phyloP scores from a whole-genome alignment of 2,329 filamentous ascomycete genomes.

The Dendrostoma leiphaemia region DNA sequence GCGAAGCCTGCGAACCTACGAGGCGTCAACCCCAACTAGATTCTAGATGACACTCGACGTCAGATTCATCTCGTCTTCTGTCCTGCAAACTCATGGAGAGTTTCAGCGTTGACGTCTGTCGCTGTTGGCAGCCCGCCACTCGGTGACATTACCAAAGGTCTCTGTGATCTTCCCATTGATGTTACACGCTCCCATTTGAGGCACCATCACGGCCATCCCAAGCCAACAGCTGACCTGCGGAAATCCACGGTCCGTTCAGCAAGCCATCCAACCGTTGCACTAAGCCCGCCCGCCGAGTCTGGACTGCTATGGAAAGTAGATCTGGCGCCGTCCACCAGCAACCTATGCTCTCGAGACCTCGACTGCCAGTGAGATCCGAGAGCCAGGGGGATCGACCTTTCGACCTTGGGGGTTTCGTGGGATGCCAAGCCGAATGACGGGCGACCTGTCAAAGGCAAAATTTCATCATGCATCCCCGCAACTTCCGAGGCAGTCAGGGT shows the following conservation, averaged over 20 bases:
- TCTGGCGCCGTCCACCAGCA: neutral
- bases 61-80: constrained; percentile 16
- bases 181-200: neutral
- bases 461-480: neutral
- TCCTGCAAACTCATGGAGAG: constrained; percentile 9
- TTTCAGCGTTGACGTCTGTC: constrained; percentile 14
- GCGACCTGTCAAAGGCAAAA: constrained; percentile 9
- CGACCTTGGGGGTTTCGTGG: neutral
- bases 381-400: neutral
- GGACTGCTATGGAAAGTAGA: too few relatives aligned
- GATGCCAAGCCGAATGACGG: constrained; percentile 6
- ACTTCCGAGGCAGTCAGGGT: neutral
- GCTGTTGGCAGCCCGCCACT: constrained; percentile 16
- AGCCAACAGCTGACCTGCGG: neutral
- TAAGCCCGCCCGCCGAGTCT: constrained; percentile 7
- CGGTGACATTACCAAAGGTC: constrained; percentile 9
- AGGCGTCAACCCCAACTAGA: constrained; percentile 1
- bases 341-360: neutral
- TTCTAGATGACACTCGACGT: constrained; percentile 17
- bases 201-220: neutral
- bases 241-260: too few relatives aligned
- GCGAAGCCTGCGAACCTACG: constrained; percentile 9
- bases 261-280: constrained; percentile 20
- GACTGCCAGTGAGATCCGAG: constrained; percentile 10
- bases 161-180: neutral